Conservation (phyloP, 2,329 filamentous ascomycete genomes). For the Penicillium sp. region DNA sequence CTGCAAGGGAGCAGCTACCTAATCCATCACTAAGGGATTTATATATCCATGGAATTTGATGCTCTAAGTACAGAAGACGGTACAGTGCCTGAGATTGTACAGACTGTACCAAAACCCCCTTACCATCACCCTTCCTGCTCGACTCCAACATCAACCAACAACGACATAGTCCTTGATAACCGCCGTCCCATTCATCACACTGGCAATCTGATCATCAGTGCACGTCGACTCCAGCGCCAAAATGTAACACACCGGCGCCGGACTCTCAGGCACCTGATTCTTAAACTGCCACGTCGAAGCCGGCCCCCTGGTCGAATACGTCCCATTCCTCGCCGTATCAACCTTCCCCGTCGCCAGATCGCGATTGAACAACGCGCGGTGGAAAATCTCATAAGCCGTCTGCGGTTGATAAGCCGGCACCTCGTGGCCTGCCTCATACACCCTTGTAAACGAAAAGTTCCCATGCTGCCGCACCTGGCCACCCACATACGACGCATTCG, state of each 20-base stretch:
- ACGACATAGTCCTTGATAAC: constrained; percentile 52
- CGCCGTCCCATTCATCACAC: constrained; percentile 49
- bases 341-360: constrained; percentile 59
- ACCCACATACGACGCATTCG: constrained; percentile 47
- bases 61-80: no score
- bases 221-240: constrained; percentile 44
- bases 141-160: constrained; percentile 25
- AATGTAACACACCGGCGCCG: constrained; percentile 50
- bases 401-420: constrained; percentile 59
- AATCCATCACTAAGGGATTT: no score
- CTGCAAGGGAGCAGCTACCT: no score
- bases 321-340: constrained; percentile 35
- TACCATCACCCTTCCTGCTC: no score
- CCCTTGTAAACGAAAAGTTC: constrained; percentile 52
- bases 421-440: constrained; percentile 53
- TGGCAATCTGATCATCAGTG: constrained; percentile 46
- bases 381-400: constrained; percentile 57
- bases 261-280: constrained; percentile 46
- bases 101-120: no score
- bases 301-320: constrained; percentile 46
- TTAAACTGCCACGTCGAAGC: constrained; percentile 48
- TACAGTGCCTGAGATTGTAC: no score
- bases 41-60: no score
- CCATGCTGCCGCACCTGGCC: constrained; percentile 52
- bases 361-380: constrained; percentile 52